These are phyloP conservation scores for Calonectria pseudoreteaudii DNA, from an alignment of 2,329 filamentous ascomycete genomes.

Conservation along the genomic window DNA sequence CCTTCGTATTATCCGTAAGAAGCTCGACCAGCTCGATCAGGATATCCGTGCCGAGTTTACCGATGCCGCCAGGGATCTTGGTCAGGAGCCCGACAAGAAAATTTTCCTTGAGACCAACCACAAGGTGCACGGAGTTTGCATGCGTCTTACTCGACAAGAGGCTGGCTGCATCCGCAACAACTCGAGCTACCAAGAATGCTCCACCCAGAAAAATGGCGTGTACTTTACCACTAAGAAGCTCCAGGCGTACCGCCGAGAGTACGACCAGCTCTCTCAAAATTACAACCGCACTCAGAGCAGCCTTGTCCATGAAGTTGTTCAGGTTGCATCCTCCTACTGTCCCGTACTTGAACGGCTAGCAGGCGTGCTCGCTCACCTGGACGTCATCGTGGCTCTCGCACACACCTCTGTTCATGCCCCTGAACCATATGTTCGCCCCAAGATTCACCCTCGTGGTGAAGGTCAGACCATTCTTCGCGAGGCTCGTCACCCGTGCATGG, in stretches of 20 bases:
- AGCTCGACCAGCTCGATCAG: slow-evolving; percentile 84
- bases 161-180: slow-evolving; percentile 95
- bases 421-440: slow-evolving; percentile 89
- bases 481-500: slow-evolving; percentile 96
- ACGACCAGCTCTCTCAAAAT: slow-evolving; percentile 92
- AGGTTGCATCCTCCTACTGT: slow-evolving; percentile 93
- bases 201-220: slow-evolving; percentile 98
- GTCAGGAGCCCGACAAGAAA: slow-evolving; percentile 97
- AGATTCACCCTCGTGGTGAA: slow-evolving; percentile 87
- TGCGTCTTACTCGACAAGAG: slow-evolving; percentile 91
- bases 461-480: slow-evolving; percentile 92
- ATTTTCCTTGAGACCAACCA: slow-evolving; percentile 93
- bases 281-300: slow-evolving; percentile 96
- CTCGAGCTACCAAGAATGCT: slow-evolving; percentile 90
- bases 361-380: slow-evolving; percentile 88
- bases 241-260: slow-evolving; percentile 85
- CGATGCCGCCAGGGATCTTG: slow-evolving; percentile 81
- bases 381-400: slow-evolving; percentile 94
- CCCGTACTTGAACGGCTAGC: slow-evolving; percentile 92
- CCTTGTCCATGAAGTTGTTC: slow-evolving; percentile 91
- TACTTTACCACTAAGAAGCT: slow-evolving; percentile 93
- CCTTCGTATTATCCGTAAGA: slow-evolving; percentile 87
- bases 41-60: slow-evolving; percentile 88
- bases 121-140: slow-evolving; percentile 95
- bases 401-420: slow-evolving; percentile 95